Evolutionary conservation across 2,329 filamentous ascomycete genomes (phyloP).

Genomic region (Clonostachys byssicola): DNA sequence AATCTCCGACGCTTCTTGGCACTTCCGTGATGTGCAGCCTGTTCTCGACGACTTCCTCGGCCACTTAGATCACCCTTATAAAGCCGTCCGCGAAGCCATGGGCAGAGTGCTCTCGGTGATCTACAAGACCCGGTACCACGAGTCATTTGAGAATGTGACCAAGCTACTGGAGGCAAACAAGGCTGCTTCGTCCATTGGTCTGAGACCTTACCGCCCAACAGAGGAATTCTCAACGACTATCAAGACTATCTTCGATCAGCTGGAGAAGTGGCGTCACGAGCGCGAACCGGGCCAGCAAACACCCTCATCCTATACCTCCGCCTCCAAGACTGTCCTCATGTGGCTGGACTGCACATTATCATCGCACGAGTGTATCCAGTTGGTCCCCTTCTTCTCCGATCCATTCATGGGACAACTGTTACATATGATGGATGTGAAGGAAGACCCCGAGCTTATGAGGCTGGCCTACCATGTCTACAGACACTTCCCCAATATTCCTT

Average conservation of each 20-base stretch:
- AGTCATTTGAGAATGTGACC: conserved; percentile 80
- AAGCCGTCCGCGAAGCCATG: conserved; percentile 92
- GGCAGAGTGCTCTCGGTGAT: conserved; percentile 84
- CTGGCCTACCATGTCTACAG: conserved; percentile 96
- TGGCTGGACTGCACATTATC: conserved; percentile 92
- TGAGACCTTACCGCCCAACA: conserved; percentile 75
- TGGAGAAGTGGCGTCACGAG: conserved; percentile 85
- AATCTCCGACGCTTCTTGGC: conserved; percentile 88
- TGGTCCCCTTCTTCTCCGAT: conserved; percentile 86
- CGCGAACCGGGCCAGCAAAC: conserved; percentile 85
- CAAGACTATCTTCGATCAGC: conserved; percentile 67
- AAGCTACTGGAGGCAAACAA: conserved; percentile 77
- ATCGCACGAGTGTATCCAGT: conserved; percentile 87
- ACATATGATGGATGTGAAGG: conserved; percentile 99
- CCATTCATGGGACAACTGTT: conserved; percentile 88
- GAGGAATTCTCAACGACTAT: conserved; percentile 72
- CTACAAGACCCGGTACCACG: conserved; percentile 87
- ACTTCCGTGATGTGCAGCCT: conserved; percentile 86
- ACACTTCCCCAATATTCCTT: conserved; percentile 91
- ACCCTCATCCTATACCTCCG: conserved; percentile 90
- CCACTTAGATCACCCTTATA: conserved; percentile 96
- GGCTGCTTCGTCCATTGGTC: conserved; percentile 74
- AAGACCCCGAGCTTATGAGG: conserved; percentile 91
- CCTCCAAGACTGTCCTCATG: conserved; percentile 89
- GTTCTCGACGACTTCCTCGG: conserved; percentile 84